Conservation (phyloP, 2,329 filamentous ascomycete genomes). For the Cladobotryum mycophilum region DNA sequence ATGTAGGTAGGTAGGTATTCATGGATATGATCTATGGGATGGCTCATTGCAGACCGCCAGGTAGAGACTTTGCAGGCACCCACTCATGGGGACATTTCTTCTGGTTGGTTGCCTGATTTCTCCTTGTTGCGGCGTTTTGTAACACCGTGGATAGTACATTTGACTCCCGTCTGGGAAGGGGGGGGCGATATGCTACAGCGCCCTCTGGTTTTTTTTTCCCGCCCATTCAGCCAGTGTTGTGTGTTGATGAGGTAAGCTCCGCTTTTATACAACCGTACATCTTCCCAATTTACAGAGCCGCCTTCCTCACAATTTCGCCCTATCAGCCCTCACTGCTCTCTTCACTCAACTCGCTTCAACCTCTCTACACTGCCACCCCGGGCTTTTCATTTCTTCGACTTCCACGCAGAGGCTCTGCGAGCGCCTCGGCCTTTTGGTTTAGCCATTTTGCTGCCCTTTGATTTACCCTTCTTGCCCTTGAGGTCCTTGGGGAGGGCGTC, state of each 20-base stretch:
- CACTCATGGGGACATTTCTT: too few relatives aligned
- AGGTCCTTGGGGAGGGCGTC: conserved; percentile 58
- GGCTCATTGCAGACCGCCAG: too few relatives aligned
- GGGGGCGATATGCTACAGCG: conserved; percentile 2
- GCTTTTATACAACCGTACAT: conserved; percentile 9
- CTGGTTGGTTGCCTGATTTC: too few relatives aligned
- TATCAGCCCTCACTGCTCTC: too few relatives aligned
- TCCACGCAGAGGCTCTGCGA: conserved; percentile 38
- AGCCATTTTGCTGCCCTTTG: conserved; percentile 30
- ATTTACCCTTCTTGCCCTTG: conserved; percentile 51
- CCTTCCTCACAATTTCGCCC: too few relatives aligned
- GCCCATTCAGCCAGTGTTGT: conserved; percentile 16
- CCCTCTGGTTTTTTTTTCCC: background rate
- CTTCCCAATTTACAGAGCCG: background rate
- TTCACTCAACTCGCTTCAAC: too few relatives aligned
- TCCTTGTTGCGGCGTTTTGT: too few relatives aligned
- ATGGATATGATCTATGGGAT: too few relatives aligned
- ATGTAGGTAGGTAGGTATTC: too few relatives aligned
- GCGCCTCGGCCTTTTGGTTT: conserved; percentile 34
- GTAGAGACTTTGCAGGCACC: too few relatives aligned
- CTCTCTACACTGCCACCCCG: background rate
- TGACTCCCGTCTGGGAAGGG: too few relatives aligned
- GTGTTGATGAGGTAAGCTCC: conserved; percentile 21
- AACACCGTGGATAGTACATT: too few relatives aligned
- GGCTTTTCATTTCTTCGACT: conserved; percentile 29